phyloP scores from a whole-genome alignment of 805 yeast genomes.

The Saccharomyces jurei region DNA sequence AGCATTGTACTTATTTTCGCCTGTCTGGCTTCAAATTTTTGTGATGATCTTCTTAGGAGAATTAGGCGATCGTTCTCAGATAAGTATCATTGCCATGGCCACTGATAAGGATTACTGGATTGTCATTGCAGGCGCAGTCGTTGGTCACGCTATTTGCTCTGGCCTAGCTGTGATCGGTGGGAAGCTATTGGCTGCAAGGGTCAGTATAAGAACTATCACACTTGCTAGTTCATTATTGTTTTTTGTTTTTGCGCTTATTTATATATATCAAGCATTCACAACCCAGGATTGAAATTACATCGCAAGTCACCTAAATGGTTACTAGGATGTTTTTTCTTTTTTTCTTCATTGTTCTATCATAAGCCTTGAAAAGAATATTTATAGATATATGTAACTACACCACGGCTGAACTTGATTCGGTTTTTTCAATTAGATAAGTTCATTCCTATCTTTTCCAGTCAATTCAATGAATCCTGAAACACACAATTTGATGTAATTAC shows the following conservation, averaged over 20 bases:
- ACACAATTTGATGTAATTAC: neutral
- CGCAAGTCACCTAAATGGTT: neutral
- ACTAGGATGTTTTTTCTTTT: neutral
- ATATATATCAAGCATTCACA: slow-evolving; percentile 58
- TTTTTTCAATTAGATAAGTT: neutral
- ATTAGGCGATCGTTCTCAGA: slow-evolving; percentile 98
- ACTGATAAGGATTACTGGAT: slow-evolving; percentile 90
- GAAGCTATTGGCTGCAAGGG: slow-evolving; percentile 75
- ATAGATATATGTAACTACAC: neutral
- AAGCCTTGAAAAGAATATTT: neutral
- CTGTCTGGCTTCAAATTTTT: slow-evolving; percentile 89
- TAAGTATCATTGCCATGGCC: slow-evolving; percentile 97
- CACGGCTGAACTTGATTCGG: neutral
- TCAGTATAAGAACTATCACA: slow-evolving; percentile 87
- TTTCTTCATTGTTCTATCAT: neutral
- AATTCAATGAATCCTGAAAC: neutral
- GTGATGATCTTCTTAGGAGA: slow-evolving; percentile 95
- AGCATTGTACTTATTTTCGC: slow-evolving; percentile 63
- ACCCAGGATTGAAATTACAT: neutral
- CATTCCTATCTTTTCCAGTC: neutral
- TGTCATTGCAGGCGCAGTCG: slow-evolving; percentile 79
- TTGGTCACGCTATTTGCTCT: slow-evolving; percentile 86
- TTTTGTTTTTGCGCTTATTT: slow-evolving; percentile 70
- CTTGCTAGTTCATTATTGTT: slow-evolving; percentile 86
- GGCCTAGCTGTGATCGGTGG: slow-evolving; percentile 92